phyloP scores from a whole-genome alignment of 441 rosid species.

The Geranium incanum region DNA sequence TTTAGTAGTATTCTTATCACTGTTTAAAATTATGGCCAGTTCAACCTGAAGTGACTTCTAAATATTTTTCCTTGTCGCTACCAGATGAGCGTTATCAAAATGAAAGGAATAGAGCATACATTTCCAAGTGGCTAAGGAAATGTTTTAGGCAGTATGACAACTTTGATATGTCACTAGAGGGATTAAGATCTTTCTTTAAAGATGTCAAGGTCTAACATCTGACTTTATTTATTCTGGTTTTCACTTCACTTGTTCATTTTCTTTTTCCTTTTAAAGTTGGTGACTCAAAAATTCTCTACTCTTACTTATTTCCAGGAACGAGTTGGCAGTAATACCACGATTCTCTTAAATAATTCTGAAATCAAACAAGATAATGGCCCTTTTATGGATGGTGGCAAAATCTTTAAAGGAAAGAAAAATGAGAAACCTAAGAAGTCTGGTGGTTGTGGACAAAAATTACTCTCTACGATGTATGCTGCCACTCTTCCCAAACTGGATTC shows the following conservation, averaged over 20 bases:
- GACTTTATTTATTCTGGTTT: constrained; percentile 17
- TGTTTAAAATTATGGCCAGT: neutral
- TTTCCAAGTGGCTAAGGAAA: constrained; percentile 94
- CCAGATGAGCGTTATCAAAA: constrained; percentile 79
- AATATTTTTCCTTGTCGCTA: constrained; percentile 6
- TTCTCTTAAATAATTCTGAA: constrained; percentile 24
- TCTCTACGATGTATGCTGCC: constrained; percentile 24
- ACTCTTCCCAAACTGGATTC: constrained; percentile 24
- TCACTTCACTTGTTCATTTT: constrained; percentile 1
- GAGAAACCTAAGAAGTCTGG: constrained; percentile 32
- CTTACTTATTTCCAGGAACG: constrained; percentile 44
- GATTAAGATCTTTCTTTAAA: constrained; percentile 58
- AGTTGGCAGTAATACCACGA: constrained; percentile 34
- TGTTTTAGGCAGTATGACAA: constrained; percentile 53
- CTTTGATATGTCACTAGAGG: constrained; percentile 55
- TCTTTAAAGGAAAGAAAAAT: constrained; percentile 25
- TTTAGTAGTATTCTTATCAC: constrained; percentile 8
- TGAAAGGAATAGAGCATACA: constrained; percentile 56
- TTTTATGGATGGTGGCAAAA: constrained; percentile 25
- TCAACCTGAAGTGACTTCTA: constrained; percentile 3
- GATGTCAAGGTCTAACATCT: constrained; percentile 52
- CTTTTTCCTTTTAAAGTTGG: constrained; percentile 14
- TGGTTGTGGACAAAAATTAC: constrained; percentile 23
- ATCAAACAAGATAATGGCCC: constrained; percentile 25
- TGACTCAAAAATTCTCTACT: constrained; percentile 23